Evolutionary conservation across 192 early-diverging fungal genomes (phyloP).

Genomic region (Coemansia sp.): DNA sequence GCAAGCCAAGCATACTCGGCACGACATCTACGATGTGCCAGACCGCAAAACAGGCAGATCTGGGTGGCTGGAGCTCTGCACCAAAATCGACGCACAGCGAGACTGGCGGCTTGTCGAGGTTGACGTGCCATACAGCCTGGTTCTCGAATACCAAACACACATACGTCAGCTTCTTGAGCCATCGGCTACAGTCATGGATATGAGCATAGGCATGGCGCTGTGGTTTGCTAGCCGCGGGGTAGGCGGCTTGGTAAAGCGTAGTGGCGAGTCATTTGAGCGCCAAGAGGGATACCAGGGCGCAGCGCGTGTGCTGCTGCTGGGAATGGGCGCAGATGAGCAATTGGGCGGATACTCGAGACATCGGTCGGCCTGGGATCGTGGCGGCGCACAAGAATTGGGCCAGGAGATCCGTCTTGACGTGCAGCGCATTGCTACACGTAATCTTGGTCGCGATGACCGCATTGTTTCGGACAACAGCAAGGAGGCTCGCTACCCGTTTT

Average conservation of each 20-base stretch:
- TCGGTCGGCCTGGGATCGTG: conserved; percentile 66
- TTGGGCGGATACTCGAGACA: conserved; percentile 93
- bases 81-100: conserved; percentile 64
- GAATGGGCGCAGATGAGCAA: conserved; percentile 95
- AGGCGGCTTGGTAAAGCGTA: conserved; percentile 46
- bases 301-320: conserved; percentile 82
- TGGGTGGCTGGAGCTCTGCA: conserved; percentile 58
- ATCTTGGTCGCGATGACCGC: conserved; percentile 94
- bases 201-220: conserved; percentile 96
- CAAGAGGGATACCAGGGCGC: conserved; percentile 40
- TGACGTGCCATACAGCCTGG: conserved; percentile 81
- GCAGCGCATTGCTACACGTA: conserved; percentile 81
- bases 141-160: conserved; percentile 53
- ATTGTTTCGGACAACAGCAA: conserved; percentile 85
- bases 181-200: conserved; percentile 90
- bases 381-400: conserved; percentile 69
- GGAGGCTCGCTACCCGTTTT: conserved; percentile 88
- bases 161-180: conserved; percentile 81
- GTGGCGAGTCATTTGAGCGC: background rate
- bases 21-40: conserved; percentile 64
- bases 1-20: conserved; percentile 13
- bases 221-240: conserved; percentile 93
- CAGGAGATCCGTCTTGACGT: conserved; percentile 84
- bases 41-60: conserved; percentile 79
- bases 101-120: conserved; percentile 90